phyloP scores from a whole-genome alignment of 306 rosid genomes.

The Lithocarpus polystachyus region DNA sequence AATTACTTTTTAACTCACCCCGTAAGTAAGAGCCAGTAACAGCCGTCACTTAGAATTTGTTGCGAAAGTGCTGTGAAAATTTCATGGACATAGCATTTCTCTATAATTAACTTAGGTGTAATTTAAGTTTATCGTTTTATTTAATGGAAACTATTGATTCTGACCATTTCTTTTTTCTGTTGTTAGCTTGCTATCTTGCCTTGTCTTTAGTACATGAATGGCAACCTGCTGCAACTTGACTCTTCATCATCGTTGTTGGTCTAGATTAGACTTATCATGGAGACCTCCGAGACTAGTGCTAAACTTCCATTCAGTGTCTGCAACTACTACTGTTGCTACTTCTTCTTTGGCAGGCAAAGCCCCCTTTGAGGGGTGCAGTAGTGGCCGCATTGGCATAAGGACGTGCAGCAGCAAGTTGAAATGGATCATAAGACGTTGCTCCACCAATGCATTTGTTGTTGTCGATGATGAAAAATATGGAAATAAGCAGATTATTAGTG shows the following conservation, averaged over 20 bases:
- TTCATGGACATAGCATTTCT: no score
- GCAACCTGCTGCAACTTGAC: conserved; percentile 37
- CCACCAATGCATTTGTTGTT: conserved; percentile 50
- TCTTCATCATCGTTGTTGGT: conserved; percentile 32
- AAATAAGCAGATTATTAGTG: conserved; percentile 68
- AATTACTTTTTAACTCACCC: no score
- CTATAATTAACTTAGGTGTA: no score
- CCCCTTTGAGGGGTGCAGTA: conserved; percentile 17
- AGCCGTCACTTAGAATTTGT: no score
- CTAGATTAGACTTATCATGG: conserved; percentile 35
- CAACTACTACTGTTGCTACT: no score
- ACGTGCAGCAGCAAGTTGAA: conserved; percentile 33
- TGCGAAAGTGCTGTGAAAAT: no score
- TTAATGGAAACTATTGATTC: not conserved
- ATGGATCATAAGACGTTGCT: conserved; percentile 32
- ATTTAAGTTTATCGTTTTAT: no score
- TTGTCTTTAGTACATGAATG: conserved; percentile 22
- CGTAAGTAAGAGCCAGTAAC: no score
- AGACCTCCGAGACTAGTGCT: conserved; percentile 18
- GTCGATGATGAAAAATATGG: conserved; percentile 55
- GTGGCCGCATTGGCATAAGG: no score
- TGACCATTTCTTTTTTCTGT: not conserved
- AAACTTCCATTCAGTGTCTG: conserved; percentile 25
- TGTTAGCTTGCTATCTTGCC: not conserved
- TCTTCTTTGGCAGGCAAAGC: not conserved